These are phyloP conservation scores for Pseudonitzschia multistriata DNA, from an alignment of 108 stramenopile species.

Conservation along the genomic window DNA sequence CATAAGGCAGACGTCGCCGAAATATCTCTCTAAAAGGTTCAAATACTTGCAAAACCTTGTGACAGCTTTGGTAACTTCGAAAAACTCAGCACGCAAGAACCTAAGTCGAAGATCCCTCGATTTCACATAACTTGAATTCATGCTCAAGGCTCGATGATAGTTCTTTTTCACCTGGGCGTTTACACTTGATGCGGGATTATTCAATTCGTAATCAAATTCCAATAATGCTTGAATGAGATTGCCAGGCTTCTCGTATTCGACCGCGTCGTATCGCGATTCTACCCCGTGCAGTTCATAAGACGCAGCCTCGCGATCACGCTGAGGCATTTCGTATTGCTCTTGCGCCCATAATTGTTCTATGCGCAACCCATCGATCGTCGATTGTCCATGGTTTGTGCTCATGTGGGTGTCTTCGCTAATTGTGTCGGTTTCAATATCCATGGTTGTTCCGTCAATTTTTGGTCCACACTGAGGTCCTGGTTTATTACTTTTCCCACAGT, in stretches of 20 bases:
- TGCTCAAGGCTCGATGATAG: background rate
- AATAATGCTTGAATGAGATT: background rate
- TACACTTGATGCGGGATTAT: background rate
- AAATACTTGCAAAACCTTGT: background rate
- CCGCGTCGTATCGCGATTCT: background rate
- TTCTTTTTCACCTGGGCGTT: background rate
- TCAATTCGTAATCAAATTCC: slow-evolving; percentile 2
- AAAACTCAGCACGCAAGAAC: slow-evolving; percentile 14
- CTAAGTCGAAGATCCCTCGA: background rate
- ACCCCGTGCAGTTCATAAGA: slow-evolving; percentile 16
- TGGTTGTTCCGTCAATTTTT: too few species aligned
- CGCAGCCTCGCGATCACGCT: background rate
- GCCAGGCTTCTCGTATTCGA: slow-evolving; percentile 1
- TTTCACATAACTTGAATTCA: background rate
- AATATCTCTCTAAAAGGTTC: background rate
- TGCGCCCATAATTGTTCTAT: slow-evolving; percentile 7
- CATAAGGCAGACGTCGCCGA: background rate
- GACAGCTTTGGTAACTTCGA: background rate
- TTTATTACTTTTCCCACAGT: too few species aligned
- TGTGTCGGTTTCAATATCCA: too few species aligned
- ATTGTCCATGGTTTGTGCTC: too few species aligned
- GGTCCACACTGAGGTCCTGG: too few species aligned
- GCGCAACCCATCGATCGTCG: background rate
- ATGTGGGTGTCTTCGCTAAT: background rate
- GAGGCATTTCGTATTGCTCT: slow-evolving; percentile 4